Evolutionary conservation across 2,329 filamentous ascomycete species (phyloP), one percentile per base, ranked within the genome.

Genomic region (Immersiporthe knoxdaviesiana): DNA sequence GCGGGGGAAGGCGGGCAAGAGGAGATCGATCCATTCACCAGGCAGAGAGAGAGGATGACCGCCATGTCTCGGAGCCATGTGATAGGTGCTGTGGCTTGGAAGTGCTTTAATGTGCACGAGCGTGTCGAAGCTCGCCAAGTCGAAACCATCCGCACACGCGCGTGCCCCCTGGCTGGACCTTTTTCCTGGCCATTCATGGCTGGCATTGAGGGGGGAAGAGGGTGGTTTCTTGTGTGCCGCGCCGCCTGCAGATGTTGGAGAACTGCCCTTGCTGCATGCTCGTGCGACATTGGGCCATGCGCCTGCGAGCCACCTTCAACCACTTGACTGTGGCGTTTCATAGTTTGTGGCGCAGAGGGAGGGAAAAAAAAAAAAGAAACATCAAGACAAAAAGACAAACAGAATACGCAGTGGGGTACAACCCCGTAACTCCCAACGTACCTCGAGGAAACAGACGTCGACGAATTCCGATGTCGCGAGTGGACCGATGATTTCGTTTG

Each of bases 401-500:
- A 65, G 32, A 47, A 27, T 30, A 21, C 11, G 24, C 59, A 44
- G 24, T 10, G 24, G 37, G 6, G 37, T 16, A 18, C n/a, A 14
- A 44, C 16, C 35, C 12, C n/a, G 14, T 37, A 35, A 52, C 56
- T 56, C 35, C 56, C 35, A 37, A 69, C 70, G 63, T 65, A 71
- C 70, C 67, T 69, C 6, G 67, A 67, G 3, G 50, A 18, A 52
- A 67, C 39, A 27, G 44, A 62, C 30, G 61, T 56, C 67, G 61
- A 63, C 27, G 67, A 69, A 60, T 69, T 69, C 37, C 65, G 63
- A n/a, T 65, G 67, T 63, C 61, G 67, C n/a, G 65, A 67, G 60
- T 47, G 37, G 27, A 62, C 6, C 3, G 65, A 66, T 52, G 41
- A 50, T 54, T 67, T 67, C 47, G 60, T 64, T 27, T 27, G 52